phyloP scores from a whole-genome alignment of 1,284 basidiomycete species.

The Tausonia pullulans region DNA sequence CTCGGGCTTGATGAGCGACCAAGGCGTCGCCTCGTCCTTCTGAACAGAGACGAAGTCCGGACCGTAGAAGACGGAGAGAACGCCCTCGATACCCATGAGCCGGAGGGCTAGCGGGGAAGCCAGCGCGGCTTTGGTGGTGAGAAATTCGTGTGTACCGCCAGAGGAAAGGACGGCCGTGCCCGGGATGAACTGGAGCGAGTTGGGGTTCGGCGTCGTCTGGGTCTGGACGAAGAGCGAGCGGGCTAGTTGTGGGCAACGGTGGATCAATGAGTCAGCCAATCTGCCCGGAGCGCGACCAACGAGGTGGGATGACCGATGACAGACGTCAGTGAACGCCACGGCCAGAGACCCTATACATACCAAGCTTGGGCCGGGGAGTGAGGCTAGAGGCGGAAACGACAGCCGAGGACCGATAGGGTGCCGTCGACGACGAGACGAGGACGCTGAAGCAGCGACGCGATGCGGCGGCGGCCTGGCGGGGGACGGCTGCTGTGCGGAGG shows the following conservation, averaged over 20 bases:
- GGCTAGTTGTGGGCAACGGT: neutral
- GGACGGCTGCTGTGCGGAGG: too few relatives aligned
- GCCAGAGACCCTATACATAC: too few relatives aligned
- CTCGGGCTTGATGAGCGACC: slow-evolving; percentile 94
- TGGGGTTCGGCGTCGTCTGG: slow-evolving; percentile 91
- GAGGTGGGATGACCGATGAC: too few relatives aligned
- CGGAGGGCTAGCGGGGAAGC: slow-evolving; percentile 82
- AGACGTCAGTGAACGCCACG: too few relatives aligned
- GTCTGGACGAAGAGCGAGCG: slow-evolving; percentile 91
- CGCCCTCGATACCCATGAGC: slow-evolving; percentile 85
- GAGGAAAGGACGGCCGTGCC: slow-evolving; percentile 76
- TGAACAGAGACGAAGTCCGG: slow-evolving; percentile 97
- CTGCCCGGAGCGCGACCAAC: too few relatives aligned
- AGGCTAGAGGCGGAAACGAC: too few relatives aligned
- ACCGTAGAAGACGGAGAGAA: slow-evolving; percentile 82
- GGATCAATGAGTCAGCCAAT: too few relatives aligned
- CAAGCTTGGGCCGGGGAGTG: too few relatives aligned
- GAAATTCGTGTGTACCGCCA: slow-evolving; percentile 79
- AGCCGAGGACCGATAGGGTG: too few relatives aligned
- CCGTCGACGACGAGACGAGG: too few relatives aligned
- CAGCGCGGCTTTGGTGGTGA: slow-evolving; percentile 73
- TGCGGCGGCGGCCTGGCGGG: too few relatives aligned
- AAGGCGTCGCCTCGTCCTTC: slow-evolving; percentile 74
- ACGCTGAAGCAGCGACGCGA: too few relatives aligned
- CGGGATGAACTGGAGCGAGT: slow-evolving; percentile 96